These are phyloP conservation scores for Chondrus crispus DNA, from an alignment of 23 red algal genomes.

Conservation along the genomic window DNA sequence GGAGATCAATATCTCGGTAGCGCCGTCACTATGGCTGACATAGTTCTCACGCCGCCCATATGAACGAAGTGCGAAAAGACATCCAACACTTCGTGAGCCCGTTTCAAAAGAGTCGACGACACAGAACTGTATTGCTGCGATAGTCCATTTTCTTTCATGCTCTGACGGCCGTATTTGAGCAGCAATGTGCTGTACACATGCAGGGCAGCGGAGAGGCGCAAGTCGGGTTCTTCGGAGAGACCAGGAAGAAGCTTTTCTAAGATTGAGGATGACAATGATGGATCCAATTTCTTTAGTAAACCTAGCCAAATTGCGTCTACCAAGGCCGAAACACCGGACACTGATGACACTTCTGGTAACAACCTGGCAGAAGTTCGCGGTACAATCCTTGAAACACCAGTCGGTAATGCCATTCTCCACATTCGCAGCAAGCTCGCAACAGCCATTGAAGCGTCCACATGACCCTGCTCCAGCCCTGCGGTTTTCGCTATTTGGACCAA, in stretches of 20 bases:
- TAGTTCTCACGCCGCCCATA: slow-evolving; percentile 9
- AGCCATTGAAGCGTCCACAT: slow-evolving; percentile 51
- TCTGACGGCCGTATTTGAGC: slow-evolving; percentile 26
- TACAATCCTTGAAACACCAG: background rate
- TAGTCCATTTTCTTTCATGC: slow-evolving; percentile 44
- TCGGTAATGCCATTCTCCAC: slow-evolving; percentile 54
- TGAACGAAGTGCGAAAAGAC: background rate
- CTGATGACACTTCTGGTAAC: background rate
- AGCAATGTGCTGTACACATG: slow-evolving; percentile 35
- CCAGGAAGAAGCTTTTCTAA: slow-evolving; percentile 37
- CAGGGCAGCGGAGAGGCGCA: slow-evolving; percentile 1
- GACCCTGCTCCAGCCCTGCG: slow-evolving; percentile 15
- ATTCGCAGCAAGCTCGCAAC: slow-evolving; percentile 58
- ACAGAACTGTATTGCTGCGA: slow-evolving; percentile 25
- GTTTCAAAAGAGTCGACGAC: slow-evolving; percentile 12
- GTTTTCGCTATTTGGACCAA: slow-evolving; percentile 14
- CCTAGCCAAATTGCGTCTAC: slow-evolving; percentile 71
- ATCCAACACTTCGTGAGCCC: slow-evolving; percentile 29
- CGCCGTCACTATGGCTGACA: slow-evolving; percentile 19
- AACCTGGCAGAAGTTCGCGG: slow-evolving; percentile 27
- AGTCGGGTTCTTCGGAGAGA: background rate
- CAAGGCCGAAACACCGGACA: slow-evolving; percentile 11
- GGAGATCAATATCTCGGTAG: slow-evolving; percentile 31
- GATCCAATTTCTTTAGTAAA: slow-evolving; percentile 50
- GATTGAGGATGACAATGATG: slow-evolving; percentile 36